These are phyloP conservation scores for Lumnitzera littorea DNA, from an alignment of 345 rosid species.

Conservation along the genomic window DNA sequence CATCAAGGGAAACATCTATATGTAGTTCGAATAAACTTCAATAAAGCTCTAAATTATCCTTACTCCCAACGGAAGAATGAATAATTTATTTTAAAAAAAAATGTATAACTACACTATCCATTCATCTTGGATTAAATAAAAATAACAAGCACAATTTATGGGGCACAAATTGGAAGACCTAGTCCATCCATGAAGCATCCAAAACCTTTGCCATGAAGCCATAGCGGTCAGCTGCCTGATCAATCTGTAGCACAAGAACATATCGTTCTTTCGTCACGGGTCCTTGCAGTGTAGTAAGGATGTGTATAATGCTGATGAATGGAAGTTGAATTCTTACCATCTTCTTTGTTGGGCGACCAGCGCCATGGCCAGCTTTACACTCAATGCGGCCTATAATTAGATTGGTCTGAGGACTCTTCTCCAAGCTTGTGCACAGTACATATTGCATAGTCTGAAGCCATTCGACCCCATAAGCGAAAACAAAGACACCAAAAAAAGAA, in stretches of 20 bases:
- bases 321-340: conserved; percentile 30
- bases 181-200: conserved; percentile 65
- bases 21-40: no score
- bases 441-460: conserved; percentile 73
- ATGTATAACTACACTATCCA: no score
- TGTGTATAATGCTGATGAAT: no score
- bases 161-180: not conserved
- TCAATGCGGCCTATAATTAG: conserved; percentile 84
- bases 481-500: no score
- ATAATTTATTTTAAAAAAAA: no score
- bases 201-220: conserved; percentile 78
- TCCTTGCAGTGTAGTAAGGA: no score
- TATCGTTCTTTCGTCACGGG: not conserved
- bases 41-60: no score
- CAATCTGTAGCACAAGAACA: conserved; percentile 41
- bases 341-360: conserved; percentile 84
- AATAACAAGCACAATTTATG: no score
- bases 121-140: no score
- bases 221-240: conserved; percentile 77
- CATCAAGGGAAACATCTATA: no score
- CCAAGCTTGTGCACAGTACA: conserved; percentile 55
- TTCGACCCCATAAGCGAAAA: no score
- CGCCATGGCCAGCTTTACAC: conserved; percentile 92
- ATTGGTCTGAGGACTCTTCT: conserved; percentile 78
- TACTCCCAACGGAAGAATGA: no score